Evolutionary conservation across 768 basidiomycete species (phyloP).

Genomic region (Sporobolomyces roseus): DNA sequence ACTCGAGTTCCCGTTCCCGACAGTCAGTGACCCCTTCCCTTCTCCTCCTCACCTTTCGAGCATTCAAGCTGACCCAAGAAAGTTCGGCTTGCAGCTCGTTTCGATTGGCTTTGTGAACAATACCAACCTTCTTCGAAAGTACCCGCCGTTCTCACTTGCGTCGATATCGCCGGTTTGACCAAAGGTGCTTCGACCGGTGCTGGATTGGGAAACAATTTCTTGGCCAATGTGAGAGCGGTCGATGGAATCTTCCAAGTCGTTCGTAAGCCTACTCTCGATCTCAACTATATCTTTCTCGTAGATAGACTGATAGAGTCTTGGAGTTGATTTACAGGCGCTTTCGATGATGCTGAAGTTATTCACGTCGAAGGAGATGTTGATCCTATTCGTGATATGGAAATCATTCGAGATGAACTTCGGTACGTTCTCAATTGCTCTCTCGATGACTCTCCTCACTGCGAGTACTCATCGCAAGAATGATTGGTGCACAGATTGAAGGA

Average conservation of each 20-base stretch:
- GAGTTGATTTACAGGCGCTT: constrained; percentile 56
- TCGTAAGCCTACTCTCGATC: constrained; percentile 51
- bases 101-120: constrained; percentile 84
- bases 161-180: constrained; percentile 97
- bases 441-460: background rate
- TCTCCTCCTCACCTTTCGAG: background rate
- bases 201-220: constrained; percentile 93
- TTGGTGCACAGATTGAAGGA: constrained; percentile 63
- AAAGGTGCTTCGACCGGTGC: constrained; percentile 98
- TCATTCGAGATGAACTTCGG: constrained; percentile 87
- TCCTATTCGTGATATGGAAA: constrained; percentile 93
- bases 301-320: no score
- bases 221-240: constrained; percentile 95
- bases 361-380: constrained; percentile 98
- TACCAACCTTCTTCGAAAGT: constrained; percentile 87
- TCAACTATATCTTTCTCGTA: background rate
- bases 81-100: constrained; percentile 54
- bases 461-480: background rate
- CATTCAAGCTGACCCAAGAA: background rate
- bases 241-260: constrained; percentile 99
- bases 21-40: constrained; percentile 16
- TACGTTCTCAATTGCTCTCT: background rate
- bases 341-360: constrained; percentile 98
- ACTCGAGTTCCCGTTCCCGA: constrained; percentile 93
- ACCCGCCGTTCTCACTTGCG: constrained; percentile 92